Conservation (phyloP, 2,329 filamentous ascomycete genomes). For the Lachnellula cervina region DNA sequence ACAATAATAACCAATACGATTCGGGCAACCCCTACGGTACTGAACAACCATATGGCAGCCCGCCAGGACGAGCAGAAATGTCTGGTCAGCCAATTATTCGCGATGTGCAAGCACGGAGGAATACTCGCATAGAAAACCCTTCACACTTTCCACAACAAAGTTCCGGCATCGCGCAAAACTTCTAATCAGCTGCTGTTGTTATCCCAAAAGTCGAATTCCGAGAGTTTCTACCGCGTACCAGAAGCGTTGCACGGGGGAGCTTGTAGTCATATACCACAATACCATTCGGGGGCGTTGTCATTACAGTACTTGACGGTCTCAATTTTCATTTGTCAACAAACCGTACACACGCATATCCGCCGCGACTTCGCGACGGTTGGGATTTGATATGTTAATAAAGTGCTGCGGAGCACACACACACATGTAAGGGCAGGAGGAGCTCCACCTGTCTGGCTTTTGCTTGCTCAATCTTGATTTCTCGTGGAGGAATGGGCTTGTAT, state of each 20-base stretch:
- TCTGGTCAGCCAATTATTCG: constrained; percentile 75
- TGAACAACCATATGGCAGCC: constrained; percentile 33
- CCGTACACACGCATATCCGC: constrained; percentile 4
- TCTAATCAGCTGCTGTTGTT: constrained; percentile 46
- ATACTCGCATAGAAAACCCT: constrained; percentile 90
- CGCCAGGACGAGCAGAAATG: constrained; percentile 38
- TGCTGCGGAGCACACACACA: constrained; percentile 5
- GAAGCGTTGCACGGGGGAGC: constrained; percentile 8
- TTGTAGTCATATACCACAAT: constrained; percentile 27
- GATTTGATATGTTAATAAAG: constrained; percentile 9
- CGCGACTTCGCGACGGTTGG: not conserved
- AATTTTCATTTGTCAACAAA: constrained; percentile 17
- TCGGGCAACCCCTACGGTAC: constrained; percentile 52
- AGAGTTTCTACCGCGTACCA: not conserved
- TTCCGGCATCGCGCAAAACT: constrained; percentile 95
- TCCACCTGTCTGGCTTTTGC: not conserved
- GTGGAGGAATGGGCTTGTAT: constrained; percentile 3
- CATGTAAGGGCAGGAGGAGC: constrained; percentile 13
- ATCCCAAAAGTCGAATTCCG: constrained; percentile 14
- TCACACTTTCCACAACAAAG: constrained; percentile 88
- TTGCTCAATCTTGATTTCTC: constrained; percentile 3
- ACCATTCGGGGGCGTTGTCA: constrained; percentile 22
- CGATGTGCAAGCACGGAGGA: constrained; percentile 86
- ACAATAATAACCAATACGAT: constrained; percentile 54
- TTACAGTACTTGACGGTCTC: constrained; percentile 6